phyloP scores from a whole-genome alignment of 306 rosid species.

The Rosa rugosa region DNA sequence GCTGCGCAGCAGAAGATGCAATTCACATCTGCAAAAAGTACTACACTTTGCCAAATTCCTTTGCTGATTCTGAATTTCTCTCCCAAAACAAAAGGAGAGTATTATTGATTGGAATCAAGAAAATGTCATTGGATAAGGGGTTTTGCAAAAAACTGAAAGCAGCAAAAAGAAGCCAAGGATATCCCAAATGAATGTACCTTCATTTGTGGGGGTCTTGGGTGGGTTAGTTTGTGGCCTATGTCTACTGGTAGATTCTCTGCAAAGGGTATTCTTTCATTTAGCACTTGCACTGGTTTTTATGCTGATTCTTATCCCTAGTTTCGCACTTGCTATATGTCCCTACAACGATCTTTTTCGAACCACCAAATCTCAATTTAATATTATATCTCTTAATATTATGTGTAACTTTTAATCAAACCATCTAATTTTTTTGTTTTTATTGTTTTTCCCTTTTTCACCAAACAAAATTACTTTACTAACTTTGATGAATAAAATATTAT shows the following conservation, averaged over 20 bases:
- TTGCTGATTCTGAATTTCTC: background rate
- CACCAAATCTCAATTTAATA: background rate
- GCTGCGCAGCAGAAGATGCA: background rate
- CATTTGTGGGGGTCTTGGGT: background rate
- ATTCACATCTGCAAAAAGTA: background rate
- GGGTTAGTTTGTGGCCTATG: background rate
- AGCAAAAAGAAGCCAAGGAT: slow-evolving; percentile 21
- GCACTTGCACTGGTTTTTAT: slow-evolving; percentile 40
- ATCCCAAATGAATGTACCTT: slow-evolving; percentile 11
- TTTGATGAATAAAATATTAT: too few species aligned
- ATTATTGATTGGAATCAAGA: background rate
- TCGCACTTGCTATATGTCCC: slow-evolving; percentile 18
- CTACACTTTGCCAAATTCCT: background rate
- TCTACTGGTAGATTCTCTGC: slow-evolving; percentile 9
- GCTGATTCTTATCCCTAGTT: slow-evolving; percentile 30
- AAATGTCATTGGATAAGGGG: background rate
- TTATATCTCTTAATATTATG: background rate
- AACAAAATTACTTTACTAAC: too few species aligned
- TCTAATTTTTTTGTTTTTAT: background rate
- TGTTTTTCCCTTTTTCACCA: too few species aligned
- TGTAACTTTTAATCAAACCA: background rate
- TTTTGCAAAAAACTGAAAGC: background rate
- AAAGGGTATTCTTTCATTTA: background rate
- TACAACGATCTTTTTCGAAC: slow-evolving; percentile 35
- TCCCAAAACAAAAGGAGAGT: background rate